Base-by-base conservation (phyloP, 495 filamentous ascomycete genomes). In the Lophium mytilinum region DNA sequence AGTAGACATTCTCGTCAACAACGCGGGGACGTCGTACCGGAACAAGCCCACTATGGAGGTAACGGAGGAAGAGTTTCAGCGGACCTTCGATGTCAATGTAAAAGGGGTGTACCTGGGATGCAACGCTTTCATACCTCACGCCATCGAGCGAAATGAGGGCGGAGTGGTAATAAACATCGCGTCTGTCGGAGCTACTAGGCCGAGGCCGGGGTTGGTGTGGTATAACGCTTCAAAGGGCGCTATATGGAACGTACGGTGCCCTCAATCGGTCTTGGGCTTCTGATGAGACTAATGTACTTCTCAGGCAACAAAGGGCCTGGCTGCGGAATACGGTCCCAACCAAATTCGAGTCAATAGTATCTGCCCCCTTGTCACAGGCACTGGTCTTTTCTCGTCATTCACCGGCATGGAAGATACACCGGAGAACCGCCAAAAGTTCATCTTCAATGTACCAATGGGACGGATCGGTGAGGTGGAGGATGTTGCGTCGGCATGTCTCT, bases 221-320 rank as follows among this genome's bases (percentile, higher is more conserved):
- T 87, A 87, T 62, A 87, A 86, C 63, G 79, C 81, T 3, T 80
- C 78, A 36, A 87, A 87, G 66, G 82, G 78, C 2, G 83, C 84
- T 21, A 80, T 85, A 4, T 76, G 77, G 37, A 86, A 84, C 65
- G 83, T 82, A 65, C 17, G 72, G 50, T 24, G 37, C 24, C 3
- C 46, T 47, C 51, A 15, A 24, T 55, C 9, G 36, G 35, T 53
- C 19, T 30, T 30, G 9, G 46, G 14, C 7, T 2, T 35, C 9
- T 52, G 14, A 11, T 4, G 8, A 24, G 7, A 12, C 45, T 47
- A 53, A 45, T 61, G 12, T 40, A 14, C 9, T 18, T 36, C 11
- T 11, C 54, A 80, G 77, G 78, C 78, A 40, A 83, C 78, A 9
- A 81, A 85, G 74, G 78, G 83, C 43, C 78, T 88, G 48, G 84